Percentiles rank a stretch among this genome's conserved stretches.
Conservation (phyloP, 1,284 basidiomycete species). For the Malassezia slooffiae region DNA sequence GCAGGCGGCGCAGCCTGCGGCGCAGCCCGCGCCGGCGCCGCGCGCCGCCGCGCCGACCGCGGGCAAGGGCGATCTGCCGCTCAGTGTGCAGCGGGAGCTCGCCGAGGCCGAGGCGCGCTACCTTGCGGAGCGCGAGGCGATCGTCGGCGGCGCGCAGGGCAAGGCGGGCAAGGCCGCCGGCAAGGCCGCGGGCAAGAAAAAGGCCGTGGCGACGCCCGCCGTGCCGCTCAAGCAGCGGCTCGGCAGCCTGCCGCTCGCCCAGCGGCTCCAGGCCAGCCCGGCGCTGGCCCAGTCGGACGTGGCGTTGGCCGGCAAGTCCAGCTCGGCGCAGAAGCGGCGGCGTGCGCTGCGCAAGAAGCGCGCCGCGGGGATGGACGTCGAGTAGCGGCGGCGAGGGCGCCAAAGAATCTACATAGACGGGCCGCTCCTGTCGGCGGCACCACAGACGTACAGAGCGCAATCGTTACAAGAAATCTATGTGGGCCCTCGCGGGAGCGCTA, state of each 20-base stretch:
- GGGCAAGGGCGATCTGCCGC: conserved; percentile 6
- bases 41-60: background rate
- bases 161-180: background rate
- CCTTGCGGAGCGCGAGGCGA: conserved; percentile 9
- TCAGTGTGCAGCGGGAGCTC: conserved; percentile 9
- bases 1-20: conserved; percentile 1
- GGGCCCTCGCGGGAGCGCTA: no score
- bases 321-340: conserved; percentile 1
- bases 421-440: no score
- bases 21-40: background rate
- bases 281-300: background rate
- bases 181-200: background rate
- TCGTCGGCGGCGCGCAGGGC: background rate
- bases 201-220: background rate
- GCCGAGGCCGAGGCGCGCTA: conserved; percentile 15
- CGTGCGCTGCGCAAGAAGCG: background rate
- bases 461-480: no score
- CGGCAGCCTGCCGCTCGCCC: conserved; percentile 9
- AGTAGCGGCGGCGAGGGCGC: no score
- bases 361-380: conserved; percentile 10
- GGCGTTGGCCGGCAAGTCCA: background rate
- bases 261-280: conserved; percentile 11
- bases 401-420: no score
- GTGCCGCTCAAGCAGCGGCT: conserved; percentile 10
- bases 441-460: no score